These are phyloP conservation scores for Holtermannia corniformis DNA, from an alignment of 768 basidiomycete species.

Conservation along the genomic window DNA sequence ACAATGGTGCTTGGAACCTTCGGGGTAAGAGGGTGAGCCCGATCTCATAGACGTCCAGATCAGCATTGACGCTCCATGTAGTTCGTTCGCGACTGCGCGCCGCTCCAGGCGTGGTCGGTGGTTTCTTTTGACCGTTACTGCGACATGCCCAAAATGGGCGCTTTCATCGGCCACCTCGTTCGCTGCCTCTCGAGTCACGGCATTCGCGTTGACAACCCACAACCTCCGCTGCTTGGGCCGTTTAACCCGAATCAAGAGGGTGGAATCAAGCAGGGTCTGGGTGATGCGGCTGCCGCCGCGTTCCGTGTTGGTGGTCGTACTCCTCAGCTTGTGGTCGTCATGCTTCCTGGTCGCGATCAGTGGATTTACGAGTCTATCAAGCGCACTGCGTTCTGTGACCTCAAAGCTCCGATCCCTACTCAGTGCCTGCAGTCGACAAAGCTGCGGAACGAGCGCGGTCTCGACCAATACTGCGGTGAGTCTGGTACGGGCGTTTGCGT, in stretches of 20 bases:
- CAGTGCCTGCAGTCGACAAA: constrained; percentile 34
- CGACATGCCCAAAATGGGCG: constrained; percentile 11
- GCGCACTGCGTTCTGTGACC: constrained; percentile 23
- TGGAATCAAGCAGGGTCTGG: constrained; percentile 22
- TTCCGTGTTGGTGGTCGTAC: constrained; percentile 19
- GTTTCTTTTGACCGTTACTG: constrained; percentile 24
- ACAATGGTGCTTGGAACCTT: constrained; percentile 35
- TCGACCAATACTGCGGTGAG: constrained; percentile 29
- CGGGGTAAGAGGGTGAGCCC: constrained; percentile 24
- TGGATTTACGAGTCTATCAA: constrained; percentile 40
- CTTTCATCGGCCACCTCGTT: not conserved
- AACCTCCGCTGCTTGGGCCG: constrained; percentile 15
- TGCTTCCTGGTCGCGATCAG: constrained; percentile 31
- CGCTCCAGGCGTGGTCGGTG: constrained; percentile 29
- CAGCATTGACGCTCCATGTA: constrained; percentile 2
- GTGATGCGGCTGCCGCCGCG: constrained; percentile 20
- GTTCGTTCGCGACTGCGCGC: constrained; percentile 18
- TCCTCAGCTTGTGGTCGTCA: constrained; percentile 35
- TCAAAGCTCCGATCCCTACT: constrained; percentile 31
- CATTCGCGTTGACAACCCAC: constrained; percentile 23
- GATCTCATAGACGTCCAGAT: not conserved
- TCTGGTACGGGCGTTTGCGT: not conserved
- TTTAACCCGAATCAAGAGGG: constrained; percentile 10
- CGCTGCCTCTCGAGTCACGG: constrained; percentile 1
- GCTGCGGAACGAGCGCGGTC: constrained; percentile 18